Conservation (phyloP, 2,329 filamentous ascomycete species). For the Colletotrichum musae region DNA sequence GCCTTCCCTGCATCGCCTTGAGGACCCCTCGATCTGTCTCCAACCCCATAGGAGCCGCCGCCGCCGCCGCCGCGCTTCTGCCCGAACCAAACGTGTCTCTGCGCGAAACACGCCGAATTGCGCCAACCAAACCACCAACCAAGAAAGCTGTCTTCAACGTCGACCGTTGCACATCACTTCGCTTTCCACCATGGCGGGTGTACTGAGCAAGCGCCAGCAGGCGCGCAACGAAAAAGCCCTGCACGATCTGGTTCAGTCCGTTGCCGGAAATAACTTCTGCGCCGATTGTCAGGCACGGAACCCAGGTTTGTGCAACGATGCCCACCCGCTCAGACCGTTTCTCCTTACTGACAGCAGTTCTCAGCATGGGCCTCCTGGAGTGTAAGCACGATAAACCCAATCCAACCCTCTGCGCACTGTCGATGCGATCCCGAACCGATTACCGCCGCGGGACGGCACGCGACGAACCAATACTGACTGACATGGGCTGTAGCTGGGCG, state of each 20-base stretch:
- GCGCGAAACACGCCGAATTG: slow-evolving; percentile 20
- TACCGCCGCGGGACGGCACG: neutral
- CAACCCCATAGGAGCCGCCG: neutral
- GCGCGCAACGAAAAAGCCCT: slow-evolving; percentile 94
- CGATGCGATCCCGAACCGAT: slow-evolving; percentile 13
- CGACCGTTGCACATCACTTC: slow-evolving; percentile 22
- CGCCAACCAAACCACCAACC: slow-evolving; percentile 1
- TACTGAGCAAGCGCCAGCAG: slow-evolving; percentile 95
- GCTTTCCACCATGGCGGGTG: slow-evolving; percentile 72
- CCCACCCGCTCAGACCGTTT: slow-evolving; percentile 12
- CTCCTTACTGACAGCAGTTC: slow-evolving; percentile 30
- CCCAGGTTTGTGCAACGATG: slow-evolving; percentile 73
- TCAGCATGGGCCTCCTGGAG: slow-evolving; percentile 97
- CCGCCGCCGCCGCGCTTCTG: slow-evolving; percentile 17
- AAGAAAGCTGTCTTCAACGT: slow-evolving; percentile 13
- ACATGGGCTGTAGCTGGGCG: slow-evolving; percentile 77
- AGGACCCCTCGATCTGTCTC: slow-evolving; percentile 37
- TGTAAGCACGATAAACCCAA: slow-evolving; percentile 67
- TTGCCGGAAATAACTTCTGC: slow-evolving; percentile 92
- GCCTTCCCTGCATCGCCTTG: slow-evolving; percentile 18
- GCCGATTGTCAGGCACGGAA: slow-evolving; percentile 94
- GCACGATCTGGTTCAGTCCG: slow-evolving; percentile 86
- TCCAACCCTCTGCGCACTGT: slow-evolving; percentile 7
- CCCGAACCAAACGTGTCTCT: slow-evolving; percentile 21
- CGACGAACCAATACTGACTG: slow-evolving; percentile 19